Base-by-base conservation (phyloP, 2,329 filamentous ascomycete genomes). In the Pseudogymnoascus sp. region DNA sequence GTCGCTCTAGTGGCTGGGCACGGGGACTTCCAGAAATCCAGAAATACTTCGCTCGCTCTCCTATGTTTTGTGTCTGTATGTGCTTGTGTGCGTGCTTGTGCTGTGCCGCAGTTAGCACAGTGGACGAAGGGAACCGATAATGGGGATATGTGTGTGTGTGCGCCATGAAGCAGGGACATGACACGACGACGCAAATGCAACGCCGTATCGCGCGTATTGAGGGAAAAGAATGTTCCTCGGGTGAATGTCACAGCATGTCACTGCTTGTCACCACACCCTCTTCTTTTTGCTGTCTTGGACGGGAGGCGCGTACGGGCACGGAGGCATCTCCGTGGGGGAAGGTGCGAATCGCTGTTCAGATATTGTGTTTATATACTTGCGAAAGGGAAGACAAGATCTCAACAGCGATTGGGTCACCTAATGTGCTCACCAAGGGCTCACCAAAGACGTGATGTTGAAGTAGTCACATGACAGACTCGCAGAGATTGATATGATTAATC, bases 1-100 rank as follows among this genome's bases (percentile, higher is more conserved):
- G 49, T 55, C 49, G n/a, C 49, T 55, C 25, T 55, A 55, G 49
- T 7, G 49, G 49, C 49, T 55, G n/a, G 49, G 49, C 9, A 55
- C 28, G n/a, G 49, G 4, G 49, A 55, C 49, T 55, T 55, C 49
- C 49, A 55, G 49, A 55, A 55, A 55, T 33, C 25, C 45, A 55
- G n/a, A 16, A 55, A 55, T 55, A 55, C 45, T 19, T 52, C n/a
- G n/a, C n/a, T n/a, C 22, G 5, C 12, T 14, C 14, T n/a, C 22
- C 23, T 49, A 7, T 16, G 4, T 5, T 30, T 4, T 30, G 7
- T 30, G 45, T 33, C 28, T 30, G n/a, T 33, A 8, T 52, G 42
- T 52, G 23, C n/a, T n/a, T n/a, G n/a, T n/a, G 22, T 28, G 42
- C 11, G 12, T 49, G 22, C 19, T 9, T 52, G 14, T 55, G 45